Conservation (phyloP, 202 grass and related monocot species). For the Schoenoplectus triqueter region DNA sequence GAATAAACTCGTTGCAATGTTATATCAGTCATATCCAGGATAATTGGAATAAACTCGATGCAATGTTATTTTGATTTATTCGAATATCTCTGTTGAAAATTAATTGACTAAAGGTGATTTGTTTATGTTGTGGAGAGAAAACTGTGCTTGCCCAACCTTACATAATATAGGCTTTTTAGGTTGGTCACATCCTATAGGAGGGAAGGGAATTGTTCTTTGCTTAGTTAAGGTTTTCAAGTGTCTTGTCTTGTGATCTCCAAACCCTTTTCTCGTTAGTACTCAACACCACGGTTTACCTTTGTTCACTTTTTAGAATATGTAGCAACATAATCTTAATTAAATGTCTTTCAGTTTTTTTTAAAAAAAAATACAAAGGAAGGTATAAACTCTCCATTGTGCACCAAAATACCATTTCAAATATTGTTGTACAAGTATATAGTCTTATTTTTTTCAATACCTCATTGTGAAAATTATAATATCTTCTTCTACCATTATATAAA, state of each 20-base stretch:
- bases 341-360: neutral
- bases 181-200: slow-evolving; percentile 32
- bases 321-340: neutral
- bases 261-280: slow-evolving; percentile 18
- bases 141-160: neutral
- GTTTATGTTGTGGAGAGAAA: slow-evolving; percentile 27
- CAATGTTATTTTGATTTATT: no score
- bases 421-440: neutral
- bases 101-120: neutral
- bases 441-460: neutral
- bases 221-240: slow-evolving; percentile 5
- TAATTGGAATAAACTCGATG: no score
- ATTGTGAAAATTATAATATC: neutral
- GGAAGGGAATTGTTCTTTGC: slow-evolving; percentile 39
- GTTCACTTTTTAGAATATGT: neutral
- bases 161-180: slow-evolving; percentile 27
- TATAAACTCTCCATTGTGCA: neutral
- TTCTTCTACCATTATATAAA: neutral
- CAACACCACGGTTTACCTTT: neutral
- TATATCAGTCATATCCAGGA: no score
- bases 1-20: no score
- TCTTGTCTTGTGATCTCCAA: slow-evolving; percentile 16
- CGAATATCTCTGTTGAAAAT: slow-evolving; percentile 13
- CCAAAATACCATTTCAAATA: neutral
- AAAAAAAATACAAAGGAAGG: neutral